A percentile compares a stretch with the other conserved stretches of the same genome.
These are phyloP conservation scores for Mortierella sp. DNA, from an alignment of 371 early-diverging fungal species.

Conservation along the genomic window DNA sequence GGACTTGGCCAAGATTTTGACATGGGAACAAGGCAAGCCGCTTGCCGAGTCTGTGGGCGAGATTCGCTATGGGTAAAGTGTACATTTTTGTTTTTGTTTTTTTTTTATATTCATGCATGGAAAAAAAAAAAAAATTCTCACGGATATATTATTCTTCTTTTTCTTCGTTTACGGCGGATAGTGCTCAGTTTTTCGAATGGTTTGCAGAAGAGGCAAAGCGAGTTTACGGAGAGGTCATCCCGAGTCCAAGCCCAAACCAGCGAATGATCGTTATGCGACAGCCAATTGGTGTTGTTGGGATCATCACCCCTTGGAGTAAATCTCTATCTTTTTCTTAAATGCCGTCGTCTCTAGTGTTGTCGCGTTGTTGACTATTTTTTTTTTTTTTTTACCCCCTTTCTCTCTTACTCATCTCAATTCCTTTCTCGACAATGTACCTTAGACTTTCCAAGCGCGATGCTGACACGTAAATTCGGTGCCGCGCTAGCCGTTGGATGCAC, in stretches of 20 bases:
- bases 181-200: conserved; percentile 82
- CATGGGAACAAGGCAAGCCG: conserved; percentile 82
- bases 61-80: conserved; percentile 76
- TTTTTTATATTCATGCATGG: conserved; percentile 38
- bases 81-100: no score
- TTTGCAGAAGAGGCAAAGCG: conserved; percentile 89
- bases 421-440: not conserved
- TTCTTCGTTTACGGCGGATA: not conserved
- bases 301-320: conserved; percentile 93
- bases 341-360: no score
- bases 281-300: conserved; percentile 87
- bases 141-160: not conserved
- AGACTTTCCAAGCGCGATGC: conserved; percentile 94
- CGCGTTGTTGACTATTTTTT: not conserved
- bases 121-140: not conserved
- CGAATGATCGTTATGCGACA: conserved; percentile 80
- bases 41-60: conserved; percentile 66
- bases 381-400: not conserved
- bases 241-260: conserved; percentile 63
- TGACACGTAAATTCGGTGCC: conserved; percentile 88
- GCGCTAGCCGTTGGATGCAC: conserved; percentile 85
- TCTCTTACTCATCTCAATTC: not conserved
- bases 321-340: no score
- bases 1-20: conserved; percentile 81
- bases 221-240: conserved; percentile 84